Percentiles rank a stretch among this genome's conserved stretches.
Conservation (phyloP, 176 grass and related monocot species). For the Eremochloa ophiuroides region DNA sequence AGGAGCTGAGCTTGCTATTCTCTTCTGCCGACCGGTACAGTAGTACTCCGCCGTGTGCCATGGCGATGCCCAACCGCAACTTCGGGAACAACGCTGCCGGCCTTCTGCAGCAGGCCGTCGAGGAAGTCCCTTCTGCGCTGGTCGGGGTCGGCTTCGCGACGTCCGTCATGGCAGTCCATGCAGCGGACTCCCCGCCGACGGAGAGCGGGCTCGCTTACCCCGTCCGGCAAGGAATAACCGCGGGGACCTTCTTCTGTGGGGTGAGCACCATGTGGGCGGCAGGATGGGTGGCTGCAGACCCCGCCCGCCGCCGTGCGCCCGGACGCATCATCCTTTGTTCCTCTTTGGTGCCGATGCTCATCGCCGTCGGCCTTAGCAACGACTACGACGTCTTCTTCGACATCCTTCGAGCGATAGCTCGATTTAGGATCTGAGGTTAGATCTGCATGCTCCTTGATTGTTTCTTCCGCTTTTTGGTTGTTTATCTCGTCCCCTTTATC, state of each 20-base stretch:
- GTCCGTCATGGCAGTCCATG: not conserved
- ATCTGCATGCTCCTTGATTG: not conserved
- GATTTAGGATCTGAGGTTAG: not conserved
- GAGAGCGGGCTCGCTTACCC: not conserved
- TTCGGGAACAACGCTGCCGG: not conserved
- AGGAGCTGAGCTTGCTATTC: no score
- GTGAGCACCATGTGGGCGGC: not conserved
- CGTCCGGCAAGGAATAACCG: not conserved
- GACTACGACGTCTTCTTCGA: not conserved
- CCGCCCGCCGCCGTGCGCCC: not conserved
- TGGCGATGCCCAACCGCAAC: not conserved
- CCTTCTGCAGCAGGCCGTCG: not conserved
- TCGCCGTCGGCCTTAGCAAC: not conserved
- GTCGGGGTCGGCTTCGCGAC: not conserved
- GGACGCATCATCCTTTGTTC: not conserved
- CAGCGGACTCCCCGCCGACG: not conserved
- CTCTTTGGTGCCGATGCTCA: not conserved
- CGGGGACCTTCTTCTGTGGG: not conserved
- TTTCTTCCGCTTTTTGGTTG: not conserved
- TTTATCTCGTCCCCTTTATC: not conserved
- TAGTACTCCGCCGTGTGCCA: no score
- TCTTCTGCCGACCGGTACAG: no score
- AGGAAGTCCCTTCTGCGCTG: not conserved
- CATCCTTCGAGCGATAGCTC: not conserved
- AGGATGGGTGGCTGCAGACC: not conserved